Conservation (phyloP, 1,139 yeast genomes). For the Pichia sp. region DNA sequence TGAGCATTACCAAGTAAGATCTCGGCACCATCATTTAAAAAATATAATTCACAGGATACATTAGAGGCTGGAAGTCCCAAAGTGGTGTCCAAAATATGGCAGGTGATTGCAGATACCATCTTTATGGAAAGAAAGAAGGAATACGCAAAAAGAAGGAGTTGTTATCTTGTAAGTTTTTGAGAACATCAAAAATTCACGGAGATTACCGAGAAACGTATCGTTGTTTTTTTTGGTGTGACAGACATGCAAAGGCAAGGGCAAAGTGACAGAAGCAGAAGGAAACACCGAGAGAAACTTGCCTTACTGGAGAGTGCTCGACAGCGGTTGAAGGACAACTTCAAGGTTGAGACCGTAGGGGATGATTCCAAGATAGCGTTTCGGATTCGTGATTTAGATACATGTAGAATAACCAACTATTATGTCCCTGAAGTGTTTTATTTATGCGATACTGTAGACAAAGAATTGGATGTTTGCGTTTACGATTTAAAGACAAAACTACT, state of each 20-base stretch:
- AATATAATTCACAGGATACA: conserved; percentile 53
- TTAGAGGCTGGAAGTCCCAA: conserved; percentile 69
- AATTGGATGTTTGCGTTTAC: background rate
- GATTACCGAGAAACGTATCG: background rate
- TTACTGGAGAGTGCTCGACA: background rate
- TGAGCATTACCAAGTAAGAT: conserved; percentile 46
- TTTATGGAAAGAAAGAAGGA: too few relatives aligned
- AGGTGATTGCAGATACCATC: conserved; percentile 44
- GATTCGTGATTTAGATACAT: background rate
- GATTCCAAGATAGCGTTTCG: conserved; percentile 3
- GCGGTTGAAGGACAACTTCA: background rate
- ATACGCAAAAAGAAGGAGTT: too few relatives aligned
- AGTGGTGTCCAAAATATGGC: conserved; percentile 84
- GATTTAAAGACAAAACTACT: background rate
- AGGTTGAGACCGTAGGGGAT: background rate
- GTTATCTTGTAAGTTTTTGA: too few relatives aligned
- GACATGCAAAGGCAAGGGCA: too few relatives aligned
- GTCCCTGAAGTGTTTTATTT: conserved; percentile 29
- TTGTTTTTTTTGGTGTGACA: too few relatives aligned
- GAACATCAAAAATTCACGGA: background rate
- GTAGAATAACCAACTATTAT: conserved; percentile 24
- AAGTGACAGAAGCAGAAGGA: too few relatives aligned
- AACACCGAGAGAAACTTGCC: too few relatives aligned
- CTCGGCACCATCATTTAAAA: conserved; percentile 26
- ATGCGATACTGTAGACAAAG: conserved; percentile 12